These are phyloP conservation scores for Aureobasidium sp. DNA, from an alignment of 2,329 filamentous ascomycete species.

Conservation along the genomic window DNA sequence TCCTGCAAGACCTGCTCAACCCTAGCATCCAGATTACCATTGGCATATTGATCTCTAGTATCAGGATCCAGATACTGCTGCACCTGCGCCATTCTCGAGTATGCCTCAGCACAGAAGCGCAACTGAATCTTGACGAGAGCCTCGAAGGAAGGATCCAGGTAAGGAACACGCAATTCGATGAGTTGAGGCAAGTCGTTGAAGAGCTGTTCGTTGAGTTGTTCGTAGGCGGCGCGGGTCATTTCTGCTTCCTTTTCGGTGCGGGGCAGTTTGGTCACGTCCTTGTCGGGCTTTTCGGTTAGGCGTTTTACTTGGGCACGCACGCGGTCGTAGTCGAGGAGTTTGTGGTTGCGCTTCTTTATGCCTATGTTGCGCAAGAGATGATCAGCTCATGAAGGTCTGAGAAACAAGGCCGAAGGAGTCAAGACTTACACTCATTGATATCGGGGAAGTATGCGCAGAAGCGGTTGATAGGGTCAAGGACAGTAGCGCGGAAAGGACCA, in stretches of 20 bases:
- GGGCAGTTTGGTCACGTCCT: conserved; percentile 93
- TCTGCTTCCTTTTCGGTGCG: conserved; percentile 94
- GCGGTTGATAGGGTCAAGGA: conserved; percentile 87
- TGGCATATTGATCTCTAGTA: conserved; percentile 91
- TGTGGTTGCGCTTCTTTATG: conserved; percentile 98
- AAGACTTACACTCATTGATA: conserved; percentile 78
- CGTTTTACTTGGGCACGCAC: conserved; percentile 95
- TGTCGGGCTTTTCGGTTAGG: conserved; percentile 95
- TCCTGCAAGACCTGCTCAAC: conserved; percentile 96
- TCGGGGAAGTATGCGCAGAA: conserved; percentile 99
- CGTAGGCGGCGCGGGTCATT: conserved; percentile 86
- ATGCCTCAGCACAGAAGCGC: conserved; percentile 95
- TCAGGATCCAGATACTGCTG: conserved; percentile 96
- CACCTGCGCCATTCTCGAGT: conserved; percentile 96
- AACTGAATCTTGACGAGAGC: conserved; percentile 98
- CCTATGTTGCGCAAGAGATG: conserved; percentile 35
- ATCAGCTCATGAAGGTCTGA: neutral
- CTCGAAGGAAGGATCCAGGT: conserved; percentile 94
- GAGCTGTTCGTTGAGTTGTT: conserved; percentile 94
- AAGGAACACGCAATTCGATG: conserved; percentile 93
- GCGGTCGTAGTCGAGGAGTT: conserved; percentile 95
- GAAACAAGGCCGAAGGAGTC: neutral
- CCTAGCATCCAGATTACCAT: conserved; percentile 80
- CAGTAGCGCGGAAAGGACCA: conserved; percentile 89
- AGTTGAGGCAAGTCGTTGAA: conserved; percentile 88